These are phyloP conservation scores for Endoconidiophora polonica DNA, from an alignment of 2,329 filamentous ascomycete species.

Conservation along the genomic window DNA sequence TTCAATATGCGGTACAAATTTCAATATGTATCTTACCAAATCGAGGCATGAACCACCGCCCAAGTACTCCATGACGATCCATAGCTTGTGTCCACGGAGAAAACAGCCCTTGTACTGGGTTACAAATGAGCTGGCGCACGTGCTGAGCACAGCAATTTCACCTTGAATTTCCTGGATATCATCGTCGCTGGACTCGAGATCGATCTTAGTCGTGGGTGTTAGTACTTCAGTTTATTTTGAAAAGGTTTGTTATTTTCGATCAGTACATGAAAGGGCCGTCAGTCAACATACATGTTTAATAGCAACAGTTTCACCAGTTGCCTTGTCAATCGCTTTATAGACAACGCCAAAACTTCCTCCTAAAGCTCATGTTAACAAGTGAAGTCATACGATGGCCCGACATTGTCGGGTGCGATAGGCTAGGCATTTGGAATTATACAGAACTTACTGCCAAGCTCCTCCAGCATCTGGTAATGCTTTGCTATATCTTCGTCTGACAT, in stretches of 20 bases:
- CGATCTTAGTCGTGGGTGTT: slow-evolving; percentile 46
- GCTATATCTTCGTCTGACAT: slow-evolving; percentile 55
- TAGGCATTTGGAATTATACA: background rate
- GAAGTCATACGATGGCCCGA: background rate
- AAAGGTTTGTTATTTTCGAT: too few relatives aligned
- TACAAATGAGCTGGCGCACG: slow-evolving; percentile 83
- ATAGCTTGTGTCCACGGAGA: slow-evolving; percentile 87
- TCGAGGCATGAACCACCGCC: slow-evolving; percentile 92
- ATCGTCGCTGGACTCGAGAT: slow-evolving; percentile 95
- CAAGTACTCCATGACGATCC: slow-evolving; percentile 98
- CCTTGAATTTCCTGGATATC: slow-evolving; percentile 97
- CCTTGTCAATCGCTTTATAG: slow-evolving; percentile 86
- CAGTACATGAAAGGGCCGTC: too few relatives aligned
- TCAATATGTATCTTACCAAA: slow-evolving; percentile 40
- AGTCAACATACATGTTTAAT: slow-evolving; percentile 70
- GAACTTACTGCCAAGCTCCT: slow-evolving; percentile 81
- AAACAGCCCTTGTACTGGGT: slow-evolving; percentile 96
- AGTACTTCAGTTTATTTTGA: background rate
- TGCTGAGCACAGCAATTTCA: slow-evolving; percentile 88
- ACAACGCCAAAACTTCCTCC: slow-evolving; percentile 93
- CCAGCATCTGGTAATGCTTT: slow-evolving; percentile 80
- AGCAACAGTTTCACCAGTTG: slow-evolving; percentile 82
- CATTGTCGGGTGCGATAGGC: too few relatives aligned
- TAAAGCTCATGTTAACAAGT: slow-evolving; percentile 21
- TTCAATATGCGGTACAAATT: background rate